phyloP scores from a whole-genome alignment of 1,284 basidiomycete species.

The Ceratobasidium sp. region DNA sequence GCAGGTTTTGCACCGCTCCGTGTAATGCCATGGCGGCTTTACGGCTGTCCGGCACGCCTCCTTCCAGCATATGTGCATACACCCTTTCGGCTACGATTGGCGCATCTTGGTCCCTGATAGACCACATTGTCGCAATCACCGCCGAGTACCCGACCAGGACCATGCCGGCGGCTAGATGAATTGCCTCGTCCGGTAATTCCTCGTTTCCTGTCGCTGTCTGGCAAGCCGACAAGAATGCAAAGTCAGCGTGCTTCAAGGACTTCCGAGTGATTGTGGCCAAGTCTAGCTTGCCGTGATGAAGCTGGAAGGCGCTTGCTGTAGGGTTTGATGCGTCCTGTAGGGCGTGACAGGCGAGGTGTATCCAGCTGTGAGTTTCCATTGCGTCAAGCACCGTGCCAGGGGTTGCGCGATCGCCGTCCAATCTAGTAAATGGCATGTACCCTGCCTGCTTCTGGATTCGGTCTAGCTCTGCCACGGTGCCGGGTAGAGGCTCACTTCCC shows the following conservation, averaged over 20 bases:
- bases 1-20: not conserved
- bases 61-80: slow-evolving; percentile 10
- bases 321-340: not conserved
- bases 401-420: not conserved
- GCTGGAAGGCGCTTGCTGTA: not conserved
- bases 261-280: not conserved
- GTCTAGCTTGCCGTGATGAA: not conserved
- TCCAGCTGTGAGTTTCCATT: not conserved
- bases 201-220: not conserved
- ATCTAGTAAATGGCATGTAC: too few relatives aligned
- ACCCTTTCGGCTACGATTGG: slow-evolving; percentile 7
- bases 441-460: not conserved
- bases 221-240: slow-evolving; percentile 24
- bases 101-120: slow-evolving; percentile 21
- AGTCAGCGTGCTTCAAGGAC: not conserved
- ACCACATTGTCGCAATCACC: slow-evolving; percentile 22
- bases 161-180: slow-evolving; percentile 15
- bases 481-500: not conserved
- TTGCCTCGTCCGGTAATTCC: not conserved
- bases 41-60: too few relatives aligned
- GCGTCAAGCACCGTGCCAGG: not conserved
- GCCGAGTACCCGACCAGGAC: slow-evolving; percentile 2
- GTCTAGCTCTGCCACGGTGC: not conserved
- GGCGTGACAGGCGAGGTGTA: slow-evolving; percentile 21
- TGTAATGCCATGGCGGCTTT: not conserved